A percentile compares a stretch with the other conserved stretches of the same genome.
Evolutionary conservation across 352 stramenopile species (phyloP).

Genomic region (Globisporangium spinosum): DNA sequence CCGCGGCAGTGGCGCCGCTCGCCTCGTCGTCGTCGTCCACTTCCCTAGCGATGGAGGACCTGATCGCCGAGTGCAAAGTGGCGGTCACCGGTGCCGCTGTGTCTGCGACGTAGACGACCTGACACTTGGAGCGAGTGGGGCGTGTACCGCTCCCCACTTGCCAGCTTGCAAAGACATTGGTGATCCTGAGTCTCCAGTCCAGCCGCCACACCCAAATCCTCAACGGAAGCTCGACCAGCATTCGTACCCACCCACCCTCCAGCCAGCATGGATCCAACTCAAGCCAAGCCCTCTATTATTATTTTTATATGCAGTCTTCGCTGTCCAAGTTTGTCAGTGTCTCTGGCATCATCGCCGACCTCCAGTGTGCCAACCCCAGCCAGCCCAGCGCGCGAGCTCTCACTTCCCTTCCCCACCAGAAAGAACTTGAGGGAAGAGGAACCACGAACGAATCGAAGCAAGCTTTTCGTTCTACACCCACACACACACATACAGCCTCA

Average conservation of each 20-base stretch:
- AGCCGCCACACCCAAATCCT: background rate
- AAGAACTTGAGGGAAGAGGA: background rate
- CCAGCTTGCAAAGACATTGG: background rate
- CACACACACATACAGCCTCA: background rate
- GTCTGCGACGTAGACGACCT: conserved; percentile 16
- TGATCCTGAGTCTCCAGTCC: background rate
- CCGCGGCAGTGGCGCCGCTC: background rate
- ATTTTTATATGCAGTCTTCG: background rate
- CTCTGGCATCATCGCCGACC: background rate
- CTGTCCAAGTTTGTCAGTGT: background rate
- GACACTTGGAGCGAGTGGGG: background rate
- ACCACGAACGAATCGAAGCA: background rate
- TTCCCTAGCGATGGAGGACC: background rate
- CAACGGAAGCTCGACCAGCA: background rate
- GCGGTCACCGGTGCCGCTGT: conserved; percentile 8
- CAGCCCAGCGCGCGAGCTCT: background rate
- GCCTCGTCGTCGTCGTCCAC: background rate
- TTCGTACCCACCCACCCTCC: background rate
- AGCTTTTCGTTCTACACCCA: background rate
- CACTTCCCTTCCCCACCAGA: background rate
- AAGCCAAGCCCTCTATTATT: background rate
- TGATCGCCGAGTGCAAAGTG: conserved; percentile 16
- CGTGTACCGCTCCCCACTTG: no score
- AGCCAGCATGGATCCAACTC: background rate
- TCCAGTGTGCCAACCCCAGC: background rate